Base-by-base conservation (phyloP, 2,329 filamentous ascomycete genomes). In the Ceratocystiopsis brevicomis region DNA sequence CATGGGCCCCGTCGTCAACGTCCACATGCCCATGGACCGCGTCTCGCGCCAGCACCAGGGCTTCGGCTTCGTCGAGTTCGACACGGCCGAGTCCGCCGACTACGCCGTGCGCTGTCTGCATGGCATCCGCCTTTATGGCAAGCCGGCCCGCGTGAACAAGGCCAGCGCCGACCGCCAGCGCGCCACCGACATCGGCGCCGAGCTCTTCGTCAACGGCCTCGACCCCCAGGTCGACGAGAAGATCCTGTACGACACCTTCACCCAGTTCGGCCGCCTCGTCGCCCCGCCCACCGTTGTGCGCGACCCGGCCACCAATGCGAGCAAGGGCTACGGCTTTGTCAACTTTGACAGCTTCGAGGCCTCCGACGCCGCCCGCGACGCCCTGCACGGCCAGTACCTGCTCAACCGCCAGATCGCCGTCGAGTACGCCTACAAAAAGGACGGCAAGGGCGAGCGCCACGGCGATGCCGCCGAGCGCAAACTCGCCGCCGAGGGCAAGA, bases 341-440 rank as follows among this genome's bases (percentile, higher is more conserved):
- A 92, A 81, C 43, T 98, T 87, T 55, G 78, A 78, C 57, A 81
- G 83, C 56, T 98, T 98, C 58, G 90, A 96, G 56, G 81, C 85
- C 52, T 90, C 85, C 12, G 90, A 98, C 56, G 80, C 84, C 48
- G 87, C 90, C 37, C 84, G 93, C 49, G 72, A 78, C 51, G 90
- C 88, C 58, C 87, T 98, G 81, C 82, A 94, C 58, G 85, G 85
- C 42, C 87, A 96, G 64, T 96, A 90, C 61, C 75, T 98, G 47
- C 87, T 93, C 69, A 94, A 90, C 68, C 94, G 94, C 65, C 83
- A 94, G 60, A 81, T 96, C 53, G 83, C 81, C 3, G 90, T 98
- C 38, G 88, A 96, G 61, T 98, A 96, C 60, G 90, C 90, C 36
- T 96, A 94, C 72, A 98, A 98, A 70, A 96, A 96, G 63, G 90